Base-by-base conservation (phyloP, 2,329 filamentous ascomycete species). In the Claviceps monticola region DNA sequence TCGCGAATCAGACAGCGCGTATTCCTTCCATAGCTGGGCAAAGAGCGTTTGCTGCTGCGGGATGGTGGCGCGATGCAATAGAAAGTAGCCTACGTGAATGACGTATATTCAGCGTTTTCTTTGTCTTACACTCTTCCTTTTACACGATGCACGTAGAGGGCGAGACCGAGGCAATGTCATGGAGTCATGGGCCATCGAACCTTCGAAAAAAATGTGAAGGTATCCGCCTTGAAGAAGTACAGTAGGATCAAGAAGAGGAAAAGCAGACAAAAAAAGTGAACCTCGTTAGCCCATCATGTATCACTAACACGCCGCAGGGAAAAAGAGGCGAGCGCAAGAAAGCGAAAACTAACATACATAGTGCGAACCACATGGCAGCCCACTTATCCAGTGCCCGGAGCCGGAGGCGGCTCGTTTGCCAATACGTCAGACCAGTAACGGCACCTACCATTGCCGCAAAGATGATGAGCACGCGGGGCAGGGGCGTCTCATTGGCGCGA, bases 1-100 rank as follows among this genome's bases (percentile, higher is more conserved):
- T 44, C 89, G 78, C 51, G 88, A 94, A 69, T 95, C 89, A 2
- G 86, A 90, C 37, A 90, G 75, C 3, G 86, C 77, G 64, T 95
- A 95, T 67, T 95, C 89, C 64, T 95, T 95, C 89, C 89, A 95
- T 45, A 95, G 73, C 70, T 95, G 88, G 2, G 84, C 87, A 52
- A 90, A 84, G 7, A 93, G 69, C 51, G 83, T 81, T 63, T 88
- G 83, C 54, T 79, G 79, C 11, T 76, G 71, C 0, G 82, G 79
- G 64, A 95, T 75, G 23, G 69, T 71, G 21, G 71, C 68, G 64
- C 87, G 84, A 63, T 90, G 80, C 56, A 78, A 66, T 56, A 89
- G 75, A 63, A 88, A 94, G 66, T 94, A 95, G 39, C 83, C 80
- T 82, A 44, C 16, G 14, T 19, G 5, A 16, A 26, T 11, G 17